phyloP scores from a whole-genome alignment of 2,329 filamentous ascomycete species.

The Mariannaea elegans region DNA sequence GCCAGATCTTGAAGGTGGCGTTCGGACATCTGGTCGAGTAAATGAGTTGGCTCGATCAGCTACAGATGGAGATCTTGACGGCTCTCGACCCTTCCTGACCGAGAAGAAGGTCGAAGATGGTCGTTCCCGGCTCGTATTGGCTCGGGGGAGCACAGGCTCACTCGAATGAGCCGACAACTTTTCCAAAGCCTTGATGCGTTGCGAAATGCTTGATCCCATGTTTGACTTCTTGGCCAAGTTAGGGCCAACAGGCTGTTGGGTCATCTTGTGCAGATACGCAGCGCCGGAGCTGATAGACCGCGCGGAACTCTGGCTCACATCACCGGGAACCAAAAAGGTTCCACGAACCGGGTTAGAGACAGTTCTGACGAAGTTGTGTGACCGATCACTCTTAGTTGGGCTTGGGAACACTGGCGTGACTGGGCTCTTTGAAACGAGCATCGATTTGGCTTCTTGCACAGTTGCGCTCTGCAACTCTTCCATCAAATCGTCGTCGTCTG shows the following conservation, averaged over 20 bases:
- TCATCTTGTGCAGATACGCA: slow-evolving; percentile 63
- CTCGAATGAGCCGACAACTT: slow-evolving; percentile 67
- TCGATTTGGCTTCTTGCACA: slow-evolving; percentile 82
- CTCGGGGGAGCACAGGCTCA: slow-evolving; percentile 30
- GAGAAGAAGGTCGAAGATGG: slow-evolving; percentile 67
- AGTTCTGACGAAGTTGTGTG: slow-evolving; percentile 53
- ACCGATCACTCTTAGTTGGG: slow-evolving; percentile 34
- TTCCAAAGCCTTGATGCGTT: slow-evolving; percentile 92
- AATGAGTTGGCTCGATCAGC: slow-evolving; percentile 55
- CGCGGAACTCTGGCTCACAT: slow-evolving; percentile 56
- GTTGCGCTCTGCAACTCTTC: slow-evolving; percentile 86
- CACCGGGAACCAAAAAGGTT: slow-evolving; percentile 55
- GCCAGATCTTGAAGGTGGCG: slow-evolving; percentile 50
- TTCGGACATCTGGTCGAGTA: slow-evolving; percentile 39
- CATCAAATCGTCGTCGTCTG: slow-evolving; percentile 83
- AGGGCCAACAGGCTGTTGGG: slow-evolving; percentile 58
- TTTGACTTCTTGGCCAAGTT: slow-evolving; percentile 73
- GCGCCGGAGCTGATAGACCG: slow-evolving; percentile 67
- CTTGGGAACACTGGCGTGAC: slow-evolving; percentile 69
- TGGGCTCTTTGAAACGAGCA: slow-evolving; percentile 85
- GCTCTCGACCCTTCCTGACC: slow-evolving; percentile 60
- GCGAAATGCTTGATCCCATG: slow-evolving; percentile 89
- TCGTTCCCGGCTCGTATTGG: slow-evolving; percentile 45
- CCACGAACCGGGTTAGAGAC: slow-evolving; percentile 58
- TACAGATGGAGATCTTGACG: slow-evolving; percentile 56